Base-by-base conservation (phyloP, 2,329 filamentous ascomycete genomes). In the Orbilia quercus region DNA sequence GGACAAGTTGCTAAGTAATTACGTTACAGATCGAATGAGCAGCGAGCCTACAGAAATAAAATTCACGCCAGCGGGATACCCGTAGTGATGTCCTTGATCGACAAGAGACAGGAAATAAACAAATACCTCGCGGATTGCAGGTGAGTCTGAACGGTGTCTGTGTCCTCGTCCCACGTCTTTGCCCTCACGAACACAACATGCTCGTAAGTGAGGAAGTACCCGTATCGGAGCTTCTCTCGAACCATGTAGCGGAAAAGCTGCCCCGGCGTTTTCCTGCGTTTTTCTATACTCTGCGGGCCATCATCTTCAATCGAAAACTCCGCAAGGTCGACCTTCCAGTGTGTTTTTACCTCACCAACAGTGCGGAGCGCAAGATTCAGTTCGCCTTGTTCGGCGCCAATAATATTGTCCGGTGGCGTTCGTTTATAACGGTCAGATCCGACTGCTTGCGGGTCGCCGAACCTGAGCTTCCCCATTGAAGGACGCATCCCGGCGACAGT, bases 101-200 rank as follows among this genome's bases (percentile, higher is more conserved):
- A 44, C 40, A 20, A 44, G 40, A 20, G 5, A 5, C 6, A 44
- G 12, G 12, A 5, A 44, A 44, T 44, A 44, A 44, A 44, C 6
- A 14, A 44, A 44, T 5, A 12, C 40, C 12, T 44, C 40, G 3
- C 40, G 5, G 14, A 44, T 4, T 12, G 40, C 5, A 5, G 40
- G 40, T 14, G 28, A 31, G 4, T 31, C n/a, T n/a, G n/a, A n/a
- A n/a, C n/a, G n/a, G n/a, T 31, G 28, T 31, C 28, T 44, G 5
- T 12, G 18, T 20, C 40, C 14, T 14, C 40, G 4, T 44, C 40
- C 14, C 3, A 4, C 40, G 14, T 44, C 14, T 44, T 44, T 20
- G 18, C 40, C 40, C 40, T 44, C 40, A 44, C 40, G 14, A 44
- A 44, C 14, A 44, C 40, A 44, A 44, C 40, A 4, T 44, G 40